Percentiles rank a stretch among this genome's conserved stretches.
Evolutionary conservation across 345 rosid genomes (phyloP).

Genomic region (Alliaria petiolata): DNA sequence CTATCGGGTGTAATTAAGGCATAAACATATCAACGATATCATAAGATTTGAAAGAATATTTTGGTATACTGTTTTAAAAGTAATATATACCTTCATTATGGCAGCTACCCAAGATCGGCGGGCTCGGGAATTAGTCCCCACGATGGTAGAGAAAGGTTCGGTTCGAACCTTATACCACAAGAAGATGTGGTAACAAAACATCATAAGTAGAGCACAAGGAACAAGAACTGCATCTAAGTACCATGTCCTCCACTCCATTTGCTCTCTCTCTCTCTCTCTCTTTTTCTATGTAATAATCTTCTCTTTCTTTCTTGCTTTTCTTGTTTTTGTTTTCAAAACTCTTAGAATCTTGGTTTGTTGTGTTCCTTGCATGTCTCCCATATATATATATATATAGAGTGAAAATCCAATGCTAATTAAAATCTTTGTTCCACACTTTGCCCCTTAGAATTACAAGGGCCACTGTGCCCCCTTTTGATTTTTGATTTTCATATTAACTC

Average conservation of each 20-base stretch:
- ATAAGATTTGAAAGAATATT: neutral
- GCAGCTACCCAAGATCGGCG: conserved; percentile 75
- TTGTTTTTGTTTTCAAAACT: conserved; percentile 4
- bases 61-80: neutral
- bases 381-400: conserved; percentile 34
- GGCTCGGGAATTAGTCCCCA: conserved; percentile 64
- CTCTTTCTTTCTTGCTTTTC: neutral
- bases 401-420: neutral
- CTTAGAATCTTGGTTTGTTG: conserved; percentile 15
- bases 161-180: conserved; percentile 73
- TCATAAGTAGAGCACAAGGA: conserved; percentile 50
- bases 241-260: conserved; percentile 41
- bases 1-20: neutral
- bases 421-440: conserved; percentile 5
- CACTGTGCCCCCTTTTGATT: neutral
- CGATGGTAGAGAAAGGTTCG: conserved; percentile 67
- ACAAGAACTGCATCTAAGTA: conserved; percentile 73
- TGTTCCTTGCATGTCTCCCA: neutral
- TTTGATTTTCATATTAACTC: neutral
- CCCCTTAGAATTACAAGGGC: conserved; percentile 19
- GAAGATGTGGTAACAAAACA: conserved; percentile 54
- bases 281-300: neutral
- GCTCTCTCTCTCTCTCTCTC: neutral
- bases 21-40: neutral
- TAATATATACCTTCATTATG: conserved; percentile 86